Conservation (phyloP, 1,139 yeast species). For the Saccharomyces hybrid region DNA sequence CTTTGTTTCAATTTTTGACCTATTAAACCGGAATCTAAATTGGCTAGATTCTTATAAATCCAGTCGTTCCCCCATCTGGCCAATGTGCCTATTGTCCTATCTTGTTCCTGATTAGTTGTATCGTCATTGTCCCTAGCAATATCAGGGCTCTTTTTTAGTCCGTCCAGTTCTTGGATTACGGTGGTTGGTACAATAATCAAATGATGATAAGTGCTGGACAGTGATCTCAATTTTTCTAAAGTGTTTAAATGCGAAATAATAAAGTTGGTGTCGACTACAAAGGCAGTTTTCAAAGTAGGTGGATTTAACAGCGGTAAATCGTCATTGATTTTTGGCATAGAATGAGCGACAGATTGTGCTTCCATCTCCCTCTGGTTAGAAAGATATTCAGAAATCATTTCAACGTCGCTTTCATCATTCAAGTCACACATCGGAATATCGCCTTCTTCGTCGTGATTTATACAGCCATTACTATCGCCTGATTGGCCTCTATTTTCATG, state of each 20-base stretch:
- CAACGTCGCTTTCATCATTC: conserved; percentile 42
- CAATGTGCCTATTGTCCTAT: conserved; percentile 40
- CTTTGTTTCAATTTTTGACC: conserved; percentile 61
- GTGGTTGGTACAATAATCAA: conserved; percentile 59
- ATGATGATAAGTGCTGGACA: conserved; percentile 40
- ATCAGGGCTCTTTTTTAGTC: conserved; percentile 45
- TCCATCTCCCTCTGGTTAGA: conserved; percentile 21
- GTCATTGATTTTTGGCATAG: conserved; percentile 8
- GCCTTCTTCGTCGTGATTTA: conserved; percentile 23
- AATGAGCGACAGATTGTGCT: background rate
- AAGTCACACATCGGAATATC: conserved; percentile 49
- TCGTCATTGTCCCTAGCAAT: background rate
- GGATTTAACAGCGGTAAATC: conserved; percentile 4
- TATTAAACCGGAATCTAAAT: conserved; percentile 41
- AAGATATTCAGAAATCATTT: conserved; percentile 40
- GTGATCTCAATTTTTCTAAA: conserved; percentile 41
- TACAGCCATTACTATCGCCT: background rate
- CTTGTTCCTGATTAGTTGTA: conserved; percentile 4
- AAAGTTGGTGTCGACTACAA: conserved; percentile 76
- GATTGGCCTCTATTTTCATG: background rate
- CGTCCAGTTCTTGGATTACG: conserved; percentile 73
- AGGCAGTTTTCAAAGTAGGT: conserved; percentile 23
- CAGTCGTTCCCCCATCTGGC: conserved; percentile 78
- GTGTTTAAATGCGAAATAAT: conserved; percentile 56
- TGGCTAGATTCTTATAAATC: conserved; percentile 60